phyloP scores from a whole-genome alignment of 257 asterid species.

The Ilex aquifolium region DNA sequence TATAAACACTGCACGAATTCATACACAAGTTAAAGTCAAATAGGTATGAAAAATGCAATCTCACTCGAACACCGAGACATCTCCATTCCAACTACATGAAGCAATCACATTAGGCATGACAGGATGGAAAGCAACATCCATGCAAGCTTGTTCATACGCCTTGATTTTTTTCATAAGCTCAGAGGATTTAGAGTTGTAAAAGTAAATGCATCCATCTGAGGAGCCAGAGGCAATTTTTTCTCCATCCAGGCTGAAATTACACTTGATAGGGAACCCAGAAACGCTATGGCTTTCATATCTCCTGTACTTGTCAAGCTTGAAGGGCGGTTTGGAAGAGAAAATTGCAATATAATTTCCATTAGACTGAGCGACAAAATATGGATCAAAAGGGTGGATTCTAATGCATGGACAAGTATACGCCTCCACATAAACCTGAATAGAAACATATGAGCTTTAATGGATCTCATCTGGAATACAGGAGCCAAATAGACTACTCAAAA shows the following conservation, averaged over 20 bases:
- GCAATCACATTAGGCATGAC: slow-evolving; percentile 55
- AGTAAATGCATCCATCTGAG: slow-evolving; percentile 69
- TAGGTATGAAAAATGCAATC: neutral
- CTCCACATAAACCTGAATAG: slow-evolving; percentile 67
- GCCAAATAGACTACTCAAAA: too few species aligned
- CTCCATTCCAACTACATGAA: slow-evolving; percentile 81
- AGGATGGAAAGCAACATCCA: slow-evolving; percentile 80
- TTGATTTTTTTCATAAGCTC: slow-evolving; percentile 52
- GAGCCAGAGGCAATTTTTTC: slow-evolving; percentile 65
- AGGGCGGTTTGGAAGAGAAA: slow-evolving; percentile 63
- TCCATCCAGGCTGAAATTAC: slow-evolving; percentile 76
- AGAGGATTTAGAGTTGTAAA: slow-evolving; percentile 57
- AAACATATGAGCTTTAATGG: neutral
- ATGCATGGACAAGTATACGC: slow-evolving; percentile 84
- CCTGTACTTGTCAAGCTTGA: slow-evolving; percentile 70
- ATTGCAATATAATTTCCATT: slow-evolving; percentile 90
- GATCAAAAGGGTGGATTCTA: slow-evolving; percentile 72
- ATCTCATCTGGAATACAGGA: too few species aligned
- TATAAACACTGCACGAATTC: too few species aligned
- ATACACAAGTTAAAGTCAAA: too few species aligned
- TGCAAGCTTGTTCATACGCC: slow-evolving; percentile 54
- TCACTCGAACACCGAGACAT: slow-evolving; percentile 31
- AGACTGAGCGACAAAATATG: slow-evolving; percentile 82
- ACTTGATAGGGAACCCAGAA: slow-evolving; percentile 78
- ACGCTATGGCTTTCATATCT: slow-evolving; percentile 81